These are phyloP conservation scores for Pleurotus cornucopiae DNA, from an alignment of 768 basidiomycete species.

Conservation along the genomic window DNA sequence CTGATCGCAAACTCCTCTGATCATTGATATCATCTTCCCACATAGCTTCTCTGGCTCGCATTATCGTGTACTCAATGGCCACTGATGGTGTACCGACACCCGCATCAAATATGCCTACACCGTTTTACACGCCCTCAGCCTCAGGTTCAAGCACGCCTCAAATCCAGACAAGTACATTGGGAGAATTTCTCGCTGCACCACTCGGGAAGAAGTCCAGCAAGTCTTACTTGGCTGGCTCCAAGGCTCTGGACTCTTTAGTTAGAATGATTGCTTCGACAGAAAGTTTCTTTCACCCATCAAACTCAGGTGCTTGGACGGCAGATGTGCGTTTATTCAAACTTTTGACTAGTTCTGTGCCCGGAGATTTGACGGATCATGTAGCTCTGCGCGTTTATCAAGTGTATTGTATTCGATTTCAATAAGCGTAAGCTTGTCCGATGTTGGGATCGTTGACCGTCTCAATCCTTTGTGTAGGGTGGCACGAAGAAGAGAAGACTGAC, in stretches of 20 bases:
- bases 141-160: slow-evolving; percentile 60
- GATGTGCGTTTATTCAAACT: slow-evolving; percentile 42
- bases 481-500: slow-evolving; percentile 69
- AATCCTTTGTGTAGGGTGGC: slow-evolving; percentile 49
- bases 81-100: slow-evolving; percentile 55
- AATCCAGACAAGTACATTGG: slow-evolving; percentile 38
- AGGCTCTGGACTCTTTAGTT: slow-evolving; percentile 81
- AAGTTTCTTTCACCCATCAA: slow-evolving; percentile 88
- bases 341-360: not conserved
- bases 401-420: slow-evolving; percentile 80
- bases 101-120: slow-evolving; percentile 64
- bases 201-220: slow-evolving; percentile 43
- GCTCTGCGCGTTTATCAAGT: slow-evolving; percentile 84
- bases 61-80: slow-evolving; percentile 88
- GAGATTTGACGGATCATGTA: slow-evolving; percentile 19
- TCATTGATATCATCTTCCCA: slow-evolving; percentile 3
- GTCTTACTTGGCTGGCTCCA: slow-evolving; percentile 77
- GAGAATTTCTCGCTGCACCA: slow-evolving; percentile 58
- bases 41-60: slow-evolving; percentile 72
- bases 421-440: slow-evolving; percentile 44
- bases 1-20: slow-evolving; percentile 9
- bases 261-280: slow-evolving; percentile 84
- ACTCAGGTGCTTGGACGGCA: slow-evolving; percentile 78
- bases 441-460: too few species aligned
- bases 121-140: slow-evolving; percentile 65